phyloP scores from a whole-genome alignment of 1,284 basidiomycete species.

The Ustilago loliicola region DNA sequence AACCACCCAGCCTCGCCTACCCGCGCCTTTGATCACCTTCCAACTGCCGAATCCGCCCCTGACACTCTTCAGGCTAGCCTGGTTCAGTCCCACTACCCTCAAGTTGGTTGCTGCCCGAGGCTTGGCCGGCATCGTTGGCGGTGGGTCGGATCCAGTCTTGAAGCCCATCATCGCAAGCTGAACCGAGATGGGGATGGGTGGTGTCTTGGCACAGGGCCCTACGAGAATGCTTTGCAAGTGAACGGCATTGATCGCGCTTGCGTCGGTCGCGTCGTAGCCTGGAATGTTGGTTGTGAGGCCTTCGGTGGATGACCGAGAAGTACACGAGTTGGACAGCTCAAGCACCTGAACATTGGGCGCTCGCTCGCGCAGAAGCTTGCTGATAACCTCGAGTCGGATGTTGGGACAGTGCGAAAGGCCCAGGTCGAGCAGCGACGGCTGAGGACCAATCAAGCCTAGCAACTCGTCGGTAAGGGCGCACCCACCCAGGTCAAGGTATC shows the following conservation, averaged over 20 bases:
- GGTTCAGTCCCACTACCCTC: slow-evolving; percentile 87
- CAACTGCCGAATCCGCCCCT: slow-evolving; percentile 84
- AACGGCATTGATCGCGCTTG: slow-evolving; percentile 75
- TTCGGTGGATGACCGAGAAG: slow-evolving; percentile 35
- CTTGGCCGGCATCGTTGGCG: slow-evolving; percentile 28
- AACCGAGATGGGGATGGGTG: slow-evolving; percentile 62
- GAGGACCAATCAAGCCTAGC: slow-evolving; percentile 75
- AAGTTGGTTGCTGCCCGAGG: slow-evolving; percentile 76
- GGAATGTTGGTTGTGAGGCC: slow-evolving; percentile 43
- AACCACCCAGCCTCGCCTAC: slow-evolving; percentile 94
- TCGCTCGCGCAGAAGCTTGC: slow-evolving; percentile 79
- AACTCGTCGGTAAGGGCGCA: slow-evolving; percentile 77
- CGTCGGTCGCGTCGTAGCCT: slow-evolving; percentile 73
- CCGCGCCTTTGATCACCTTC: slow-evolving; percentile 90
- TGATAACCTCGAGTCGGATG: slow-evolving; percentile 79
- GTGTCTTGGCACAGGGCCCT: slow-evolving; percentile 68
- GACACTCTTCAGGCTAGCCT: slow-evolving; percentile 79
- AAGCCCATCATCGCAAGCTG: slow-evolving; percentile 66
- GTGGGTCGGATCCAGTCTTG: slow-evolving; percentile 67
- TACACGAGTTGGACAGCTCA: slow-evolving; percentile 80
- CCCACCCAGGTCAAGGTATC: slow-evolving; percentile 91
- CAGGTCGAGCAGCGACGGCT: slow-evolving; percentile 78
- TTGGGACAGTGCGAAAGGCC: slow-evolving; percentile 82
- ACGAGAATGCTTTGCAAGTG: slow-evolving; percentile 72
- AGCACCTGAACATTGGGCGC: slow-evolving; percentile 87